Percentiles rank a stretch among this genome's conserved stretches.
These are phyloP conservation scores for Solanum appendiculatum DNA, from an alignment of 257 asterid species.

Conservation along the genomic window DNA sequence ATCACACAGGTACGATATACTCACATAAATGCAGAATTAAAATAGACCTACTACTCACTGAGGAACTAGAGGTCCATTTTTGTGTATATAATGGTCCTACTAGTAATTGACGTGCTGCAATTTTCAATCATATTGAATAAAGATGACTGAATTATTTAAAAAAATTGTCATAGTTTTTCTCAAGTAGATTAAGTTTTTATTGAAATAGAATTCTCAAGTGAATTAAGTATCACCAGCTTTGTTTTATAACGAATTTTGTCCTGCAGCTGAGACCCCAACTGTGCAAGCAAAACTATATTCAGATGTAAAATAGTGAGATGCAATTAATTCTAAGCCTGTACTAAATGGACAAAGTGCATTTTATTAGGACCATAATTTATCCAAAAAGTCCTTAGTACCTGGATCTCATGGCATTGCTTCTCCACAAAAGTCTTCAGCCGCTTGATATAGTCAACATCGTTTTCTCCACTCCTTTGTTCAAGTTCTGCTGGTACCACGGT, in stretches of 20 bases:
- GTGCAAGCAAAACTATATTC: not conserved
- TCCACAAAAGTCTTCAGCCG: constrained; percentile 64
- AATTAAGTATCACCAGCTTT: not conserved
- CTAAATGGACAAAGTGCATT: not conserved
- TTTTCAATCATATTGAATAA: not conserved
- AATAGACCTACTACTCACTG: not conserved
- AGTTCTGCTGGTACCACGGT: constrained; percentile 76
- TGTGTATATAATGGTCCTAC: not conserved
- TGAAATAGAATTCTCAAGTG: not conserved
- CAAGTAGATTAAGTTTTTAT: not conserved
- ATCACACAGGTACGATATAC: not conserved
- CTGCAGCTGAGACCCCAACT: not conserved
- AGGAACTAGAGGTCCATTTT: not conserved
- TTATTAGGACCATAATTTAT: not conserved
- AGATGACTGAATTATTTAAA: not conserved
- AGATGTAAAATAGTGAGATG: not conserved
- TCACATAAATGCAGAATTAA: not conserved
- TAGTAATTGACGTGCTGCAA: not conserved
- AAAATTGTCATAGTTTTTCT: not conserved
- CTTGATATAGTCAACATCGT: constrained; percentile 59
- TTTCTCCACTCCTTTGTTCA: constrained; percentile 65
- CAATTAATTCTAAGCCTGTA: not conserved
- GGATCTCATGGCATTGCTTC: constrained; percentile 92
- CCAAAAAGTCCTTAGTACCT: constrained; percentile 52
- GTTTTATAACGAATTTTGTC: not conserved